Percentiles rank a stretch among this genome's conserved stretches.
These are phyloP conservation scores for Nicotiana rustica DNA, from an alignment of 305 asterid species.

Conservation along the genomic window DNA sequence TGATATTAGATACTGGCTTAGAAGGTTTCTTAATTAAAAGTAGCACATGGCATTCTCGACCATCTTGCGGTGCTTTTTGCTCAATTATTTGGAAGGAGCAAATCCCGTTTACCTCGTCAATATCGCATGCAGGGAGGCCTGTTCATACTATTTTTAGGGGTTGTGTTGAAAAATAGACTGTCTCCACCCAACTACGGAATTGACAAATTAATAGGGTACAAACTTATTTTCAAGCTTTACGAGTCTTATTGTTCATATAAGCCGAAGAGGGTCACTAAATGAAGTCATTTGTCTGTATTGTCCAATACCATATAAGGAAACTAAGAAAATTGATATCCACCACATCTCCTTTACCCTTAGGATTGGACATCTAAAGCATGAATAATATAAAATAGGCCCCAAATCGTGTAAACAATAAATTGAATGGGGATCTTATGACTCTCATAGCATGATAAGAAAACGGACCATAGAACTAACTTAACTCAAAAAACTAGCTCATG, in stretches of 20 bases:
- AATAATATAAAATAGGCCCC: too few species aligned
- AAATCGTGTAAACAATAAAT: too few species aligned
- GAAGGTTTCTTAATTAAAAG: not conserved
- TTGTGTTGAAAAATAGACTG: not conserved
- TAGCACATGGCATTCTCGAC: not conserved
- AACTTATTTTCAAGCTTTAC: not conserved
- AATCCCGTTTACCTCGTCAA: not conserved
- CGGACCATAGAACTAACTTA: too few species aligned
- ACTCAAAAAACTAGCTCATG: too few species aligned
- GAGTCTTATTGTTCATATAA: not conserved
- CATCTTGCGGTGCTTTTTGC: not conserved
- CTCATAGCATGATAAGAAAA: too few species aligned
- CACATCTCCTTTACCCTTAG: too few species aligned
- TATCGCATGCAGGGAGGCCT: not conserved
- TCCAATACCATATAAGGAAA: too few species aligned
- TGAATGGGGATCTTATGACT: too few species aligned
- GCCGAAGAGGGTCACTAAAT: not conserved
- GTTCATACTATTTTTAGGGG: not conserved
- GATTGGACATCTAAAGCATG: too few species aligned
- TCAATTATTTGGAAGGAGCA: not conserved
- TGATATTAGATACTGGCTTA: not conserved
- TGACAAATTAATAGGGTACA: not conserved
- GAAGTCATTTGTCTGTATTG: not conserved
- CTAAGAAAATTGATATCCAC: too few species aligned
- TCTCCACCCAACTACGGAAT: not conserved